A percentile compares a stretch with the other conserved stretches of the same genome.
Evolutionary conservation across 495 filamentous ascomycete genomes (phyloP).

Genomic region (Sporormia fimetaria): DNA sequence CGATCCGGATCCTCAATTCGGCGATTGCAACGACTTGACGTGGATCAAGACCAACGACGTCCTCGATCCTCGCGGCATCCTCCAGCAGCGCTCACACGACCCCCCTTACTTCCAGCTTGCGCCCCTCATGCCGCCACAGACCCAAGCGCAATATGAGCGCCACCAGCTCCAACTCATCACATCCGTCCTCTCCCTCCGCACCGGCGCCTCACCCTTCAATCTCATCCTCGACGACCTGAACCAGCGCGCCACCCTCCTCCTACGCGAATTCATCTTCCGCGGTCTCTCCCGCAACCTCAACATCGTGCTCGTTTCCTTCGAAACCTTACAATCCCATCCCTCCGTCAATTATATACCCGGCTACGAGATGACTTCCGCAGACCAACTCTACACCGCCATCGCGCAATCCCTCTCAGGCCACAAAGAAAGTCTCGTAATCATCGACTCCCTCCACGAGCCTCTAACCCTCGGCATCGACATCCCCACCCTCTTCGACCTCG

Average conservation of each 20-base stretch:
- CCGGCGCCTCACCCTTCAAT: constrained; percentile 58
- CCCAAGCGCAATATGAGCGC: constrained; percentile 7
- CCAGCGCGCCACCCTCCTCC: constrained; percentile 41
- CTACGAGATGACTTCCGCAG: constrained; percentile 1
- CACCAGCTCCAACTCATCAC: constrained; percentile 7
- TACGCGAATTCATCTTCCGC: constrained; percentile 8
- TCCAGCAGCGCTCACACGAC: neutral
- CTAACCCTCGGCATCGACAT: constrained; percentile 7
- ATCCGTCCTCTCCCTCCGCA: constrained; percentile 56
- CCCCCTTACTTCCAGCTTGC: neutral
- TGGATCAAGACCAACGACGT: constrained; percentile 8
- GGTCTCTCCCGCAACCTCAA: constrained; percentile 17
- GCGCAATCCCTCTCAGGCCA: constrained; percentile 2
- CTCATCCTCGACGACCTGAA: constrained; percentile 65
- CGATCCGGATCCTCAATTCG: neutral
- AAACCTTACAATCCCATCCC: constrained; percentile 1
- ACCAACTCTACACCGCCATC: constrained; percentile 4
- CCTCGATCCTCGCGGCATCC: constrained; percentile 1
- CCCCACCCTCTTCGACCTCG: constrained; percentile 30
- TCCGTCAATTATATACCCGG: constrained; percentile 6
- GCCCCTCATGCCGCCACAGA: neutral
- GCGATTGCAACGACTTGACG: constrained; percentile 3
- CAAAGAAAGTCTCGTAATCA: constrained; percentile 15
- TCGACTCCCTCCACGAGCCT: constrained; percentile 22
- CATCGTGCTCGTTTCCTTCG: constrained; percentile 12